phyloP scores from a whole-genome alignment of 192 early-diverging fungal genomes.

The Coemansia furcata region DNA sequence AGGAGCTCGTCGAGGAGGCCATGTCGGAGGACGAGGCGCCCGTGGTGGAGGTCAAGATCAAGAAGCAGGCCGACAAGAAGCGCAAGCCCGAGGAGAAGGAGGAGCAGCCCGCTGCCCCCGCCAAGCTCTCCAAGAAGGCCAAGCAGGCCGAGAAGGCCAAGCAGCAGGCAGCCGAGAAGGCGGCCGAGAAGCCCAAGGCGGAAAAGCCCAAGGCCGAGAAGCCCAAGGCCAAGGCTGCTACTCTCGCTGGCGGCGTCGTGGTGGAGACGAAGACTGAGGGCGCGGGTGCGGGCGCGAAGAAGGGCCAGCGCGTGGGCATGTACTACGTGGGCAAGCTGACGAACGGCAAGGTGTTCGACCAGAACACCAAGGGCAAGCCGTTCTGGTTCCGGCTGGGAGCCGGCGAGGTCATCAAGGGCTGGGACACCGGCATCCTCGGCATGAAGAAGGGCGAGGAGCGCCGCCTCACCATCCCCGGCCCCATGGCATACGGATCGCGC shows the following conservation, averaged over 20 bases:
- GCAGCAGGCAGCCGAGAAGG: slow-evolving; percentile 30
- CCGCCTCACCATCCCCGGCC: slow-evolving; percentile 85
- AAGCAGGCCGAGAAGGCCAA: slow-evolving; percentile 36
- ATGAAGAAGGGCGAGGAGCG: slow-evolving; percentile 93
- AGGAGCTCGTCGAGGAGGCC: slow-evolving; percentile 40
- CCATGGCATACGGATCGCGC: slow-evolving; percentile 64
- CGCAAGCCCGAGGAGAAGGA: slow-evolving; percentile 31
- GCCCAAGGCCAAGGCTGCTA: slow-evolving; percentile 40
- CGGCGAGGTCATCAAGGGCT: slow-evolving; percentile 95
- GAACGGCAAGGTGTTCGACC: slow-evolving; percentile 96
- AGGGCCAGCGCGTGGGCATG: slow-evolving; percentile 66
- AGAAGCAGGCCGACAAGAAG: slow-evolving; percentile 51
- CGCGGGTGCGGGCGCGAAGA: slow-evolving; percentile 61
- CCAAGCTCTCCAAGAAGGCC: slow-evolving; percentile 38
- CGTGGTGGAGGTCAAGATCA: slow-evolving; percentile 51
- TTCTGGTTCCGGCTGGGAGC: slow-evolving; percentile 86
- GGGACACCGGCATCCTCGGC: slow-evolving; percentile 86
- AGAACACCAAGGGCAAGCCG: slow-evolving; percentile 86
- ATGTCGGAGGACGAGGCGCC: slow-evolving; percentile 28
- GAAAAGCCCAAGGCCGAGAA: slow-evolving; percentile 28
- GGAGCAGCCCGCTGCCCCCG: slow-evolving; percentile 2
- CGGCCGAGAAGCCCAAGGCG: slow-evolving; percentile 27
- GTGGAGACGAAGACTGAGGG: slow-evolving; percentile 78
- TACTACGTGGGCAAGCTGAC: slow-evolving; percentile 92
- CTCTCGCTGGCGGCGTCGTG: slow-evolving; percentile 70